These are phyloP conservation scores for Boletus edulis DNA, from an alignment of 768 basidiomycete species.

Conservation along the genomic window DNA sequence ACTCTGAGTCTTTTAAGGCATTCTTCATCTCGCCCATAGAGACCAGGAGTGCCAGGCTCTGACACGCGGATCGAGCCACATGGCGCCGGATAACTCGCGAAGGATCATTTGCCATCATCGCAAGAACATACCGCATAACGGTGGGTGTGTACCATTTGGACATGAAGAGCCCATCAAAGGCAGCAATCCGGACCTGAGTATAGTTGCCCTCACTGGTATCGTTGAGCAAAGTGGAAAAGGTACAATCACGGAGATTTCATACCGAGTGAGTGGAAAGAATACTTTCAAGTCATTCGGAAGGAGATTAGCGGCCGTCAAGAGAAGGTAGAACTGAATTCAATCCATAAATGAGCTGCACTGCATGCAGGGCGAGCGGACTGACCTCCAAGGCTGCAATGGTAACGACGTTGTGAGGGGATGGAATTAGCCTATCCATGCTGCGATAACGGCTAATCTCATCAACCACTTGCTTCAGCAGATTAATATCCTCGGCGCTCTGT, in stretches of 20 bases:
- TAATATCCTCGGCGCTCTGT: slow-evolving; percentile 64
- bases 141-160: slow-evolving; percentile 83
- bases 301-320: slow-evolving; percentile 72
- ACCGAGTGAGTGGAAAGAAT: slow-evolving; percentile 91
- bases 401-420: slow-evolving; percentile 91
- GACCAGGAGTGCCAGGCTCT: slow-evolving; percentile 81
- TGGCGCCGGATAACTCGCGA: slow-evolving; percentile 82
- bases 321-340: slow-evolving; percentile 65
- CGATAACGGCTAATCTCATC: slow-evolving; percentile 89
- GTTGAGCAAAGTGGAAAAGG: slow-evolving; percentile 7
- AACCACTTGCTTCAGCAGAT: slow-evolving; percentile 69
- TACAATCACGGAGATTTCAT: slow-evolving; percentile 21
- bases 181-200: slow-evolving; percentile 85
- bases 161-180: slow-evolving; percentile 91
- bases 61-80: slow-evolving; percentile 81
- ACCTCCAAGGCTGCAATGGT: slow-evolving; percentile 92
- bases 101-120: slow-evolving; percentile 82
- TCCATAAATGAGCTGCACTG: slow-evolving; percentile 4
- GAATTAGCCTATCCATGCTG: slow-evolving; percentile 92
- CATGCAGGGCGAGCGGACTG: slow-evolving; percentile 20
- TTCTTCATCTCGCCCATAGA: slow-evolving; percentile 91
- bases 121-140: slow-evolving; percentile 84
- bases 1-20: slow-evolving; percentile 67
- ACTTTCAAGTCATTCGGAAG: slow-evolving; percentile 72
- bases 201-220: slow-evolving; percentile 84